Conservation (phyloP, 106 monocot genomes). For the Acanthochlamys bracteata region DNA sequence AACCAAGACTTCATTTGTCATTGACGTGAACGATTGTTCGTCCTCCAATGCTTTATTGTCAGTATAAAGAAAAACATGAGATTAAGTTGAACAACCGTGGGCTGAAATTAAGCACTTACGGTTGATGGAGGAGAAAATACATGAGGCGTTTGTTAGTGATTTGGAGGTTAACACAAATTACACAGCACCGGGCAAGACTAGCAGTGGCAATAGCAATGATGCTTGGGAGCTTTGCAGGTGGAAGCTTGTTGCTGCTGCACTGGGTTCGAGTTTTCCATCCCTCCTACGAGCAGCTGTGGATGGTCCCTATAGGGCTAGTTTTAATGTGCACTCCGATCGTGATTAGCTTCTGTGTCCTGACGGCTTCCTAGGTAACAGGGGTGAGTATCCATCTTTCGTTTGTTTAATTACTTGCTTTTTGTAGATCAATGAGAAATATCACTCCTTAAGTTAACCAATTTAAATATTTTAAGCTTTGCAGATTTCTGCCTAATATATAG, state of each 20-base stretch:
- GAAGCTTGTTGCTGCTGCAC: not conserved
- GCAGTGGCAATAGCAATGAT: not conserved
- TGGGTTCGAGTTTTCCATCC: slow-evolving; percentile 1
- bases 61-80: no score
- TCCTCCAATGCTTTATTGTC: no score
- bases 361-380: not conserved
- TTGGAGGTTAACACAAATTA: not conserved
- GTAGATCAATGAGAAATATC: no score
- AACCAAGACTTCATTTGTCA: no score
- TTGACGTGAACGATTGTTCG: no score
- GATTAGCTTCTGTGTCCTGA: not conserved
- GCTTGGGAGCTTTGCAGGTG: not conserved
- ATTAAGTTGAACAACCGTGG: no score
- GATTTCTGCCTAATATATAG: no score
- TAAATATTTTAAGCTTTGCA: no score
- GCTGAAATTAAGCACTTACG: no score
- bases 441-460: no score
- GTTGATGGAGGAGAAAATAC: no score
- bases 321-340: not conserved
- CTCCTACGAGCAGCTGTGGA: slow-evolving; percentile 2
- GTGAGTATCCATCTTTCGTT: not conserved
- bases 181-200: not conserved
- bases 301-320: not conserved
- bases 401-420: not conserved
- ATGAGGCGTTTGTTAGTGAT: no score